phyloP scores from a whole-genome alignment of 768 basidiomycete genomes.

The Dacryopinax spathularia region DNA sequence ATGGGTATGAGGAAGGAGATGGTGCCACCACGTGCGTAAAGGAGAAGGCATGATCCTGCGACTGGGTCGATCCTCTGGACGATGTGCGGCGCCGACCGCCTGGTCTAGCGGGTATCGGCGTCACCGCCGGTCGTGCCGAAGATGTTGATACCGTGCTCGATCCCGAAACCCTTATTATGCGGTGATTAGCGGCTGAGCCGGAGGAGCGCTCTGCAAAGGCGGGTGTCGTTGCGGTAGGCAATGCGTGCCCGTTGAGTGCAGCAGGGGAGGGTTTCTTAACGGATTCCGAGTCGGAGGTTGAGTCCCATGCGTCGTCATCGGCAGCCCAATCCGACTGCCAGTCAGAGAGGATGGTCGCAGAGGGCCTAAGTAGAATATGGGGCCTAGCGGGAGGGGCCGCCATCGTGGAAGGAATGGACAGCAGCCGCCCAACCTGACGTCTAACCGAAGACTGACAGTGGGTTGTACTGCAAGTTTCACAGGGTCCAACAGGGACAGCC shows the following conservation, averaged over 20 bases:
- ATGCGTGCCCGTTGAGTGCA: not conserved
- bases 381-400: conserved; percentile 14
- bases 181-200: conserved; percentile 35
- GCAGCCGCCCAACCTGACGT: too few species aligned
- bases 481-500: too few species aligned
- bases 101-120: conserved; percentile 29
- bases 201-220: conserved; percentile 24
- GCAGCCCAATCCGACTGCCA: conserved; percentile 8
- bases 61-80: not conserved
- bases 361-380: conserved; percentile 8
- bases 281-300: conserved; percentile 62
- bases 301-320: conserved; percentile 71
- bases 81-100: not conserved
- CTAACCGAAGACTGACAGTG: too few species aligned
- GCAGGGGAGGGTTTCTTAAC: conserved; percentile 1
- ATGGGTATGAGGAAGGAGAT: conserved; percentile 58
- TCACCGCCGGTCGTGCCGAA: conserved; percentile 38
- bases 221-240: not conserved
- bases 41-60: conserved; percentile 46
- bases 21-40: conserved; percentile 69
- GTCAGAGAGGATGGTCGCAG: conserved; percentile 21
- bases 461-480: too few species aligned
- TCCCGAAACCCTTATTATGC: conserved; percentile 28
- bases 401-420: conserved; percentile 3
- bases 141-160: conserved; percentile 21